A percentile compares a stretch with the other conserved stretches of the same genome.
These are phyloP conservation scores for Breynia disticha DNA, from an alignment of 441 rosid species.

Conservation along the genomic window DNA sequence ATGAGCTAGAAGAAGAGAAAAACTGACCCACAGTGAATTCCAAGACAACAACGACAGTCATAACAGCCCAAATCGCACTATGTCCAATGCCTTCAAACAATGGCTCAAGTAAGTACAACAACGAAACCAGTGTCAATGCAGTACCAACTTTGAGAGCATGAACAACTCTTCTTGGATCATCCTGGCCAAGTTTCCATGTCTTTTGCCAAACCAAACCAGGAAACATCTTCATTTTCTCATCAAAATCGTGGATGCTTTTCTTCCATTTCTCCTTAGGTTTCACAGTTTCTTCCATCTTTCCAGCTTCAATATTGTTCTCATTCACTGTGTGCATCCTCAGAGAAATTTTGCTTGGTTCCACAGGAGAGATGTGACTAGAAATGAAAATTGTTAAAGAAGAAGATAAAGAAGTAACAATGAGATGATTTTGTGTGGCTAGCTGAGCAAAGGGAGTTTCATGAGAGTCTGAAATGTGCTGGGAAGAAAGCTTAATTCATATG, in stretches of 20 bases:
- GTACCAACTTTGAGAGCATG: conserved; percentile 79
- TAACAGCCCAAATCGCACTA: conserved; percentile 81
- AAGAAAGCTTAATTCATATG: conserved; percentile 12
- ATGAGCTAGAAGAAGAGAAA: background rate
- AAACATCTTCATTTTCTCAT: conserved; percentile 28
- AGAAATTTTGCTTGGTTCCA: too few relatives aligned
- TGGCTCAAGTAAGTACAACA: conserved; percentile 55
- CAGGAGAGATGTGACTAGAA: too few relatives aligned
- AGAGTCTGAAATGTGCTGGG: background rate
- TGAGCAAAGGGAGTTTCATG: too few relatives aligned
- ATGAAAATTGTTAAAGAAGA: too few relatives aligned
- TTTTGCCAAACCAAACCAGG: conserved; percentile 22
- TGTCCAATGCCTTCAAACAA: conserved; percentile 55
- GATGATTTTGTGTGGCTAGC: too few relatives aligned
- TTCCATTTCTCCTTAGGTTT: conserved; percentile 13
- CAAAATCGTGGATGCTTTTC: conserved; percentile 17
- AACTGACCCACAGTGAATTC: conserved; percentile 69
- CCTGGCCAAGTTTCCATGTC: conserved; percentile 47
- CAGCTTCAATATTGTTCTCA: conserved; percentile 31
- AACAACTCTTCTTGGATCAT: conserved; percentile 65
- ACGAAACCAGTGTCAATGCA: conserved; percentile 51
- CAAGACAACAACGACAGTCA: conserved; percentile 88
- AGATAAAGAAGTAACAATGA: too few relatives aligned
- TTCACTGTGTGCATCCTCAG: background rate
- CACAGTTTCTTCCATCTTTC: conserved; percentile 10